Percentiles rank a stretch among this genome's conserved stretches.
Conservation (phyloP, 768 basidiomycete species). For the Postia placenta region DNA sequence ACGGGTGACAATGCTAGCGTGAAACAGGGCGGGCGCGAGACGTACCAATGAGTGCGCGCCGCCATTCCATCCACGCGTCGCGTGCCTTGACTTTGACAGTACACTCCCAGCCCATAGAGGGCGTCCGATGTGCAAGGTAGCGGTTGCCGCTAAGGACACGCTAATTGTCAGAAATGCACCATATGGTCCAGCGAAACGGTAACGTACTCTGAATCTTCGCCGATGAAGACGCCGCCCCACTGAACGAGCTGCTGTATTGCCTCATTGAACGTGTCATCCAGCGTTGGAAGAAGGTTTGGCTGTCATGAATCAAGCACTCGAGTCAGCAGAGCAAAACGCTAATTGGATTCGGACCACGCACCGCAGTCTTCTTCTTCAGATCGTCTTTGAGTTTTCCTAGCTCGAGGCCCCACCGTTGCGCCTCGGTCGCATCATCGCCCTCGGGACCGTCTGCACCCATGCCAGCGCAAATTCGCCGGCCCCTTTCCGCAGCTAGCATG, state of each 20-base stretch:
- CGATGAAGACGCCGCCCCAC: slow-evolving; percentile 68
- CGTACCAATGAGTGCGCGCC: slow-evolving; percentile 55
- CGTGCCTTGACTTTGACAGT: slow-evolving; percentile 57
- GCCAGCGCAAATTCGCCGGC: slow-evolving; percentile 59
- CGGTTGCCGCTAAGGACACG: slow-evolving; percentile 49
- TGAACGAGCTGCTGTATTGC: slow-evolving; percentile 72
- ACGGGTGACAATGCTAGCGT: background rate
- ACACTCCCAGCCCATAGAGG: slow-evolving; percentile 64
- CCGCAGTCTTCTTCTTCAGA: slow-evolving; percentile 49
- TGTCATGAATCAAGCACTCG: slow-evolving; percentile 17
- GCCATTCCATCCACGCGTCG: slow-evolving; percentile 66
- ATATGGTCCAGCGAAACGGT: slow-evolving; percentile 1
- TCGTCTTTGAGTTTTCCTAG: slow-evolving; percentile 49
- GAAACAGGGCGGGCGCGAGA: slow-evolving; percentile 8
- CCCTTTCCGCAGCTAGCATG: slow-evolving; percentile 55
- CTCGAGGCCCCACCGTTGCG: slow-evolving; percentile 70
- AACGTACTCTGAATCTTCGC: slow-evolving; percentile 59
- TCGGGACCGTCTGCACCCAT: slow-evolving; percentile 25
- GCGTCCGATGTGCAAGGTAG: slow-evolving; percentile 70
- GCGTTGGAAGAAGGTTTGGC: slow-evolving; percentile 49
- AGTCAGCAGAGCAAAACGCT: background rate
- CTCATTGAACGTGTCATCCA: slow-evolving; percentile 72
- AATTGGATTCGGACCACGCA: slow-evolving; percentile 1
- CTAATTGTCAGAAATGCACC: slow-evolving; percentile 2
- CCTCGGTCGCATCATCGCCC: slow-evolving; percentile 58